Base-by-base conservation (phyloP, 2,329 filamentous ascomycete species). In the Pestalotiopsis sp. region DNA sequence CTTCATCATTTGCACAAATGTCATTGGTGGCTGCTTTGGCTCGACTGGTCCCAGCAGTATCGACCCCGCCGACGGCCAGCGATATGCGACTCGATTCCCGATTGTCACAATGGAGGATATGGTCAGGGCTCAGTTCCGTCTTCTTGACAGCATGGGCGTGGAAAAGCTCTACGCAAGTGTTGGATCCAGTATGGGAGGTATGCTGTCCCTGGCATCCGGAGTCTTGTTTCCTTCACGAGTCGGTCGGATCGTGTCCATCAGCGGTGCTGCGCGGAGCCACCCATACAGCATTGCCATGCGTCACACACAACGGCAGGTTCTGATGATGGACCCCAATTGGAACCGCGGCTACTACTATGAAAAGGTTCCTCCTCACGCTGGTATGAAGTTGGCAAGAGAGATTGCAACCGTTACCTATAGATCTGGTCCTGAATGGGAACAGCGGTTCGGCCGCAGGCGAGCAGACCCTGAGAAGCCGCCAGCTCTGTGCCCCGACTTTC, bases 281-380 rank as follows among this genome's bases (percentile, higher is more conserved):
- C 96, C 96, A 0, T 99, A 99, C 83, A 97, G 95, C 80, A 97
- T 99, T 78, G 96, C 96, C 41, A 98, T 99, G 95, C 91, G 96
- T 66, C 96, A 99, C 81, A 97, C 95, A 0, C 96, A 99, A 81
- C 91, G 96, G 36, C 96, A 98, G 83, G 96, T 98, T 1, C 87
- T 99, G 62, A 98, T 99, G 95, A 98, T 98, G 92, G 96, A 99
- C 76, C 94, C 95, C 2, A 94, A 97, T 76, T 99, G 96, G 96
- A 93, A 93, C 73, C 90, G 96, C 45, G 96, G 96, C 2, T 97
- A 95, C 82, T 98, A 98, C 84, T 97, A 97, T 78, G 92, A 91
- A 76, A 84, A 86, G 57, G 90, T 99, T 6, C 96, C 96, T 2
- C 96, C 96, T 0, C 96, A 99, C 77, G 91, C 93, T 0, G 96